Conservation (phyloP, 495 filamentous ascomycete genomes). For the Podospora tetraspora region DNA sequence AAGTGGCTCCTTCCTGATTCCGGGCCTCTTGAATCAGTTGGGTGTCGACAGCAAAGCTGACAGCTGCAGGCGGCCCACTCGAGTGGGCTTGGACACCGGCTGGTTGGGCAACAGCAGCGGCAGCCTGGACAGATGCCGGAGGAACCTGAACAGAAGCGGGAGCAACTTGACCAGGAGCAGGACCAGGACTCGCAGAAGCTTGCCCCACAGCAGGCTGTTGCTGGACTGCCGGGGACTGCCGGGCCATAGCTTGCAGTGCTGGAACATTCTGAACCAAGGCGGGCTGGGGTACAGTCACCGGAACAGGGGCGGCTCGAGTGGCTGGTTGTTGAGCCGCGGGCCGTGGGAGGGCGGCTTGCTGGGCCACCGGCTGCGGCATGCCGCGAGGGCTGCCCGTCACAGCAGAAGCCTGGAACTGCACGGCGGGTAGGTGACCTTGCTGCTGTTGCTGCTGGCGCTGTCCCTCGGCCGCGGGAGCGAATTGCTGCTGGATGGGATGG, state of each 20-base stretch:
- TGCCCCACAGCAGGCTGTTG: neutral
- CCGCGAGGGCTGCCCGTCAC: constrained; percentile 15
- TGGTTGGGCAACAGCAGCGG: neutral
- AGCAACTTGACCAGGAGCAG: neutral
- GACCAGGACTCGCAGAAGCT: neutral
- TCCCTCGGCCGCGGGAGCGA: too few species aligned
- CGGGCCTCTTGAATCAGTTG: constrained; percentile 13
- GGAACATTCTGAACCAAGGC: neutral
- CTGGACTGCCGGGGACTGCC: neutral
- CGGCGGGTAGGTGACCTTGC: constrained; percentile 7
- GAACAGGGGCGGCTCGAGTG: neutral
- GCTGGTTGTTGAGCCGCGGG: constrained; percentile 12
- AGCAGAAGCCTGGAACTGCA: constrained; percentile 11
- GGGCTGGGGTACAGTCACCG: neutral
- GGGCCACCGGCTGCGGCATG: constrained; percentile 8
- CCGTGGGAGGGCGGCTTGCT: constrained; percentile 1
- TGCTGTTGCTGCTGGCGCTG: neutral
- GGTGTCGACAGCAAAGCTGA: constrained; percentile 14
- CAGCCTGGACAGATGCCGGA: neutral
- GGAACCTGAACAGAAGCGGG: neutral
- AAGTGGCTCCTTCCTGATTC: constrained; percentile 5
- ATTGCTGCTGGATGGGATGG: neutral
- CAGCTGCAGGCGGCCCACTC: neutral
- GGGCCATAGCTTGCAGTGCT: neutral
- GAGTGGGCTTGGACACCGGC: neutral